A percentile compares a stretch with the other conserved stretches of the same genome.
These are phyloP conservation scores for Hymenoscyphus scutula DNA, from an alignment of 2,329 filamentous ascomycete genomes.

Conservation along the genomic window DNA sequence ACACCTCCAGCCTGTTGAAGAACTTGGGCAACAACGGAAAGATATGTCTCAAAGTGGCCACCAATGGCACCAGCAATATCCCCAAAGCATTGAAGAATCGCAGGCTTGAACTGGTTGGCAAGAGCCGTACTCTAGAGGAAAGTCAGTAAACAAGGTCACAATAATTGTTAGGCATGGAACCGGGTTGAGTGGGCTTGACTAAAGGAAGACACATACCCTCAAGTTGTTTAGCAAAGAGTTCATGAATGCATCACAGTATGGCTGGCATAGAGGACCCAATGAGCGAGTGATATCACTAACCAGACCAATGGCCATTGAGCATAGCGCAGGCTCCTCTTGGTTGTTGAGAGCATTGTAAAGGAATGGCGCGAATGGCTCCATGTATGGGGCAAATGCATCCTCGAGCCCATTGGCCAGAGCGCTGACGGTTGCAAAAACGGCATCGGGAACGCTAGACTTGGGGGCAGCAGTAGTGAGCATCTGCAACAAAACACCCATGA, in stretches of 20 bases:
- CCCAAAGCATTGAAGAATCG: constrained; percentile 95
- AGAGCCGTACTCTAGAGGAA: constrained; percentile 68
- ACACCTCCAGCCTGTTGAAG: constrained; percentile 89
- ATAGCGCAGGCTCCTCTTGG: constrained; percentile 90
- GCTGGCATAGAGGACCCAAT: constrained; percentile 84
- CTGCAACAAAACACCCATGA: constrained; percentile 86
- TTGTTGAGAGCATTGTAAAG: constrained; percentile 92
- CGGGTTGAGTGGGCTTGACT: background rate
- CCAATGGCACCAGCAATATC: constrained; percentile 95
- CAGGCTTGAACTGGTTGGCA: constrained; percentile 95
- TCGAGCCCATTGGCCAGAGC: constrained; percentile 89
- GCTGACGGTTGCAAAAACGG: constrained; percentile 87
- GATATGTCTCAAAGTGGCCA: constrained; percentile 87
- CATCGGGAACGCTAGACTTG: constrained; percentile 94
- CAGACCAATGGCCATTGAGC: constrained; percentile 94
- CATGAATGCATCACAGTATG: constrained; percentile 97
- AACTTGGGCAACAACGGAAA: constrained; percentile 88
- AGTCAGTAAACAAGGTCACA: constrained; percentile 35
- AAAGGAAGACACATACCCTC: constrained; percentile 54
- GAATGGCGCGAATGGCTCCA: constrained; percentile 91
- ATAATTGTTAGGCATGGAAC: background rate
- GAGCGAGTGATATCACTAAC: constrained; percentile 96
- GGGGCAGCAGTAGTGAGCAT: constrained; percentile 73
- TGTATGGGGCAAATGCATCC: constrained; percentile 93
- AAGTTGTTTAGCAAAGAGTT: constrained; percentile 94